phyloP scores from a whole-genome alignment of 345 rosid species.

The Passiflora organensis region DNA sequence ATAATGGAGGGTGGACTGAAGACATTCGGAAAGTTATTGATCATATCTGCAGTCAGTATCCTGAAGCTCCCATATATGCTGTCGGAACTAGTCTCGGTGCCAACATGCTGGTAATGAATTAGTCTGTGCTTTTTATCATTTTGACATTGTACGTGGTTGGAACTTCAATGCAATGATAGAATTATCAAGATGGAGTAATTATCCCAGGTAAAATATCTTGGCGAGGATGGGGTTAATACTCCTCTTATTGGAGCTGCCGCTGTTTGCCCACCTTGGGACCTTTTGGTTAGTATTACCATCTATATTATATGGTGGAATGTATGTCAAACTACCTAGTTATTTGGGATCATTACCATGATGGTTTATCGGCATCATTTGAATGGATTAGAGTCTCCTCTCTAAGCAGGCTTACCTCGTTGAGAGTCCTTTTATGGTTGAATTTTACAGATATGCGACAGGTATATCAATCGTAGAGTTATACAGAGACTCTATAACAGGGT shows the following conservation, averaged over 20 bases:
- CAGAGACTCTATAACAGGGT: constrained; percentile 31
- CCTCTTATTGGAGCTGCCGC: constrained; percentile 78
- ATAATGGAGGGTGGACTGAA: constrained; percentile 94
- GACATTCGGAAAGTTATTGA: constrained; percentile 51
- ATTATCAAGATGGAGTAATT: no score
- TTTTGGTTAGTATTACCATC: constrained; percentile 55
- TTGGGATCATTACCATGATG: no score
- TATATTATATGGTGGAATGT: no score
- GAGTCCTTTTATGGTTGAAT: no score
- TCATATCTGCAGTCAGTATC: constrained; percentile 53
- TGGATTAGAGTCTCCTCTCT: no score
- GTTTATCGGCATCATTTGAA: no score
- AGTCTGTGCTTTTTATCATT: no score
- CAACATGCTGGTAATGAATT: constrained; percentile 58
- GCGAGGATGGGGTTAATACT: constrained; percentile 69
- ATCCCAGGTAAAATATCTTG: constrained; percentile 87
- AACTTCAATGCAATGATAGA: no score
- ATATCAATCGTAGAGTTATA: constrained; percentile 25
- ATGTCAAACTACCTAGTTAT: no score
- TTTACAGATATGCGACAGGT: constrained; percentile 43
- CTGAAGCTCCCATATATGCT: constrained; percentile 76
- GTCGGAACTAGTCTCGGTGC: constrained; percentile 95
- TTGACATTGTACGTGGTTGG: no score
- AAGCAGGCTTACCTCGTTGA: no score
- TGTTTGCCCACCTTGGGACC: constrained; percentile 90